These are phyloP conservation scores for Salix viminalis DNA, from an alignment of 345 rosid species.

Conservation along the genomic window DNA sequence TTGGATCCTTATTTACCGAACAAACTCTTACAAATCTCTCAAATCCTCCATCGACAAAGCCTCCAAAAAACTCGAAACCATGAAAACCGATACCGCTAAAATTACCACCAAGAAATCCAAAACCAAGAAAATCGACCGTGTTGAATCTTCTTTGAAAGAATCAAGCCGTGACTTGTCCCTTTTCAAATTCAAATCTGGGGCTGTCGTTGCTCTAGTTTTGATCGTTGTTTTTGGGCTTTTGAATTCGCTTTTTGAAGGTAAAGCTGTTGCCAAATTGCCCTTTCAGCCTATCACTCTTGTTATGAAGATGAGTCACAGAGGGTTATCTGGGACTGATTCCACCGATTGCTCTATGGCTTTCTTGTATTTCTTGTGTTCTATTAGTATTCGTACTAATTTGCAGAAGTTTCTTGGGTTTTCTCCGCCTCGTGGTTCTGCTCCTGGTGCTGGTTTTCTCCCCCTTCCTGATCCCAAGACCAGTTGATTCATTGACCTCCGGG, in stretches of 20 bases:
- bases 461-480: not conserved
- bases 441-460: not conserved
- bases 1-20: constrained; percentile 95
- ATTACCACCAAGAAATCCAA: constrained; percentile 64
- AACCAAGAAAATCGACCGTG: constrained; percentile 94
- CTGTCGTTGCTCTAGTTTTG: constrained; percentile 88
- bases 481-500: constrained; percentile 71
- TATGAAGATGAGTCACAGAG: constrained; percentile 93
- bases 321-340: constrained; percentile 69
- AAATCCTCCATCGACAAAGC: constrained; percentile 94
- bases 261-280: constrained; percentile 88
- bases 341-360: constrained; percentile 98
- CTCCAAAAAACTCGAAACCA: constrained; percentile 86
- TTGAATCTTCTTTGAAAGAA: constrained; percentile 85
- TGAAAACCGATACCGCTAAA: constrained; percentile 68
- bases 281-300: constrained; percentile 71
- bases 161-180: constrained; percentile 91
- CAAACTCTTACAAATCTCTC: constrained; percentile 82
- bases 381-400: not conserved
- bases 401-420: not conserved
- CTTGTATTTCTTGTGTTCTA: not conserved
- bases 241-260: constrained; percentile 91
- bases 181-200: constrained; percentile 99
- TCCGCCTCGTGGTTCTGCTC: not conserved
- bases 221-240: constrained; percentile 84